phyloP scores from a whole-genome alignment of 73 alveolate genomes.

The Blepharisma japonicum region DNA sequence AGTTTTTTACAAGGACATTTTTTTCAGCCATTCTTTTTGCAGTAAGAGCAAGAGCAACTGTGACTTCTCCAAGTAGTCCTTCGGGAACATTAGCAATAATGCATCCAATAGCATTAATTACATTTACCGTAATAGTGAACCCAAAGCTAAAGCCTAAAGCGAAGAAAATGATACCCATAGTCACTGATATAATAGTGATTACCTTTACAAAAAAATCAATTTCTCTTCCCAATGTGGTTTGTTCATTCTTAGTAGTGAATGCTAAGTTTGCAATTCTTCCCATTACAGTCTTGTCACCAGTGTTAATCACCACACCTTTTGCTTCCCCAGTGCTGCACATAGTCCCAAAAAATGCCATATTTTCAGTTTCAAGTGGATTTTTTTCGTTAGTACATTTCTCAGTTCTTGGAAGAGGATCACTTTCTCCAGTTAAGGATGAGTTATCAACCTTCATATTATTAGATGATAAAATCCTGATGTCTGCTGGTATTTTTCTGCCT shows the following conservation, averaged over 20 bases:
- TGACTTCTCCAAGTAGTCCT: slow-evolving; percentile 89
- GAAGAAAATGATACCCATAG: slow-evolving; percentile 82
- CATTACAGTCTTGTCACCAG: slow-evolving; percentile 94
- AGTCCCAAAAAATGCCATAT: slow-evolving; percentile 93
- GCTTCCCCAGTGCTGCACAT: slow-evolving; percentile 91
- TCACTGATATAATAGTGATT: slow-evolving; percentile 84
- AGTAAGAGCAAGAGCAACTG: slow-evolving; percentile 89
- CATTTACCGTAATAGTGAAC: slow-evolving; percentile 70
- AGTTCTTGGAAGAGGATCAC: slow-evolving; percentile 78
- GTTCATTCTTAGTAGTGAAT: slow-evolving; percentile 75
- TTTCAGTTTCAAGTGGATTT: slow-evolving; percentile 90
- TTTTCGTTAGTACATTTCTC: slow-evolving; percentile 81
- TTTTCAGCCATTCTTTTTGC: slow-evolving; percentile 90
- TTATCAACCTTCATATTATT: slow-evolving; percentile 89
- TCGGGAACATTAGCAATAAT: slow-evolving; percentile 97
- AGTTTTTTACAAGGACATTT: slow-evolving; percentile 88
- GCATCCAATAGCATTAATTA: slow-evolving; percentile 89
- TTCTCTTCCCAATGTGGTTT: slow-evolving; percentile 87
- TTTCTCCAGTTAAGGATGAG: slow-evolving; percentile 95
- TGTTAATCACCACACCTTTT: slow-evolving; percentile 86
- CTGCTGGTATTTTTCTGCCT: slow-evolving; percentile 95
- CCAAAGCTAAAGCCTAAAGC: slow-evolving; percentile 72
- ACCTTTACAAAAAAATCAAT: slow-evolving; percentile 85
- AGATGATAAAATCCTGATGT: slow-evolving; percentile 68
- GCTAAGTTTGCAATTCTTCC: slow-evolving; percentile 96